These are phyloP conservation scores for Ophiostoma tasmaniense DNA, from an alignment of 2,329 filamentous ascomycete genomes.

Conservation along the genomic window DNA sequence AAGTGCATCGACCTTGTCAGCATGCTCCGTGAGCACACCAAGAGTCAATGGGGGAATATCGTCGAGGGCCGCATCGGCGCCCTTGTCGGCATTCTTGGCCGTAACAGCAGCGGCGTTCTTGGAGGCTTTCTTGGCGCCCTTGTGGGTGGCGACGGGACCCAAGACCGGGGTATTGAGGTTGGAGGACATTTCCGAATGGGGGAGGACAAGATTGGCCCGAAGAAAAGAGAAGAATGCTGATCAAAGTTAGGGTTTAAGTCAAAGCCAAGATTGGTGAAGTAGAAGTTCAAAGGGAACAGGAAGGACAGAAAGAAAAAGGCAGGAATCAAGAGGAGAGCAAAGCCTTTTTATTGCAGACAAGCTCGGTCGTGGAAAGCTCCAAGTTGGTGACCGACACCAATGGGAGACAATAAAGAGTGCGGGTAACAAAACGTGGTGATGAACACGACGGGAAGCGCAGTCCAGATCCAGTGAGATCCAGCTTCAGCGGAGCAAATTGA, in stretches of 20 bases:
- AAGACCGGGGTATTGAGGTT: conserved; percentile 57
- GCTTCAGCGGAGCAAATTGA: conserved; percentile 11
- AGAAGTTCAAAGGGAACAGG: background rate
- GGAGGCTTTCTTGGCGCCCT: conserved; percentile 12
- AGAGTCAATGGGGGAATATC: conserved; percentile 57
- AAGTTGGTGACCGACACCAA: conserved; percentile 9
- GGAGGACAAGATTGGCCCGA: conserved; percentile 68
- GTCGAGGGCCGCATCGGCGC: conserved; percentile 29
- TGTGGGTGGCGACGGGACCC: conserved; percentile 38
- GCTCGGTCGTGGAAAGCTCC: background rate
- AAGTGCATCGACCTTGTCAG: conserved; percentile 59
- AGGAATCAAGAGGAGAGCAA: background rate
- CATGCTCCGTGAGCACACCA: conserved; percentile 42
- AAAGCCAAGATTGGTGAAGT: background rate
- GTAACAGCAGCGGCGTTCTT: background rate
- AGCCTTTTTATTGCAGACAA: conserved; percentile 12
- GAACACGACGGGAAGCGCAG: background rate
- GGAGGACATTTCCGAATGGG: conserved; percentile 51
- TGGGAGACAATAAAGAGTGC: background rate
- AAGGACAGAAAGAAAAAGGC: background rate
- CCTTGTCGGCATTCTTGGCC: conserved; percentile 13
- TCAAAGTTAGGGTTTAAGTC: conserved; percentile 13
- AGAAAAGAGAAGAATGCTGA: conserved; percentile 76
- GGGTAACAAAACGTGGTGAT: conserved; percentile 8
- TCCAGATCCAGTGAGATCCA: conserved; percentile 11